phyloP scores from a whole-genome alignment of 352 stramenopile species.

The Thalassiosira gravida region DNA sequence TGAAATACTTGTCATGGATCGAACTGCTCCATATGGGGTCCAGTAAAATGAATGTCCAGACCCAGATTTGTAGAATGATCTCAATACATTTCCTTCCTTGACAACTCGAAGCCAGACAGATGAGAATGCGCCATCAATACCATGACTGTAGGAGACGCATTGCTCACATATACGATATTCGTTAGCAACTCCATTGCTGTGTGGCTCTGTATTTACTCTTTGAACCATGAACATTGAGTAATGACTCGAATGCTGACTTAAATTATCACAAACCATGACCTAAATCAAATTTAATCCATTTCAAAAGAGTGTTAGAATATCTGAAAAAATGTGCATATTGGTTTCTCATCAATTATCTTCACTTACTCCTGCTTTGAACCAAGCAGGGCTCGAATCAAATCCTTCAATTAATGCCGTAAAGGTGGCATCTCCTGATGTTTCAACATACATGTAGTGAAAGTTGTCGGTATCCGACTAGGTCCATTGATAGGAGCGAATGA shows the following conservation, averaged over 20 bases:
- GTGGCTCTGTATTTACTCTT: no score
- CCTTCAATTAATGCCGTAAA: slow-evolving; percentile 48
- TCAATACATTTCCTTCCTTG: slow-evolving; percentile 55
- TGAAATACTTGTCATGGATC: slow-evolving; percentile 39
- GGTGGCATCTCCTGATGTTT: slow-evolving; percentile 54
- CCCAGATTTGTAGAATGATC: slow-evolving; percentile 42
- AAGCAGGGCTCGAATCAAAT: slow-evolving; percentile 18
- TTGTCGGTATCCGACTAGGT: slow-evolving; percentile 13
- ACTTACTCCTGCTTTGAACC: slow-evolving; percentile 47
- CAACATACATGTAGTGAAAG: slow-evolving; percentile 63
- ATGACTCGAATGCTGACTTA: slow-evolving; percentile 24
- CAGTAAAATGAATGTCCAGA: slow-evolving; percentile 25
- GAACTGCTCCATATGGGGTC: slow-evolving; percentile 37
- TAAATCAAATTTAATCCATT: no score
- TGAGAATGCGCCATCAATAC: slow-evolving; percentile 13
- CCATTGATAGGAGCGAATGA: no score
- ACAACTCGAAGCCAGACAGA: slow-evolving; percentile 47
- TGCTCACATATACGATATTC: slow-evolving; percentile 36
- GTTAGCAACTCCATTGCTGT: slow-evolving; percentile 35
- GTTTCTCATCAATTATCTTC: no score
- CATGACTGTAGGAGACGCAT: slow-evolving; percentile 21
- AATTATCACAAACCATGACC: slow-evolving; percentile 44
- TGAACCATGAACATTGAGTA: slow-evolving; percentile 45
- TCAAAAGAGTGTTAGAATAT: no score
- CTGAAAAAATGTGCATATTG: no score